Base-by-base conservation (phyloP, 345 rosid species). In the Aegle marmelos region DNA sequence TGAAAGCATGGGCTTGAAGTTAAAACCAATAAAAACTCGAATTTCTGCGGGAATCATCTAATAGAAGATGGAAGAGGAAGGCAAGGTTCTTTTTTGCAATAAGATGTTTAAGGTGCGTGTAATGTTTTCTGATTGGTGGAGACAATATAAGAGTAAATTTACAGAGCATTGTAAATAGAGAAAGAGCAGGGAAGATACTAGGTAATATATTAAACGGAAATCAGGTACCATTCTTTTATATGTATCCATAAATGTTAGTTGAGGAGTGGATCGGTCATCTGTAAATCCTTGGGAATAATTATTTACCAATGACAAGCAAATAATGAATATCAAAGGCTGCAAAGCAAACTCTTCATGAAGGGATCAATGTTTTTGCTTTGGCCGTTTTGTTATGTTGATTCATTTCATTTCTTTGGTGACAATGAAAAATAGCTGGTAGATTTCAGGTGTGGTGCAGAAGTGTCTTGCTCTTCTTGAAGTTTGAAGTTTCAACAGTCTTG, bases 1-100 rank as follows among this genome's bases (percentile, higher is more conserved):
- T 0, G 98, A 97, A 86, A 94, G 95, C 90, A 94, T 97, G 99
- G 99, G 99, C 1, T 84, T 97, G 84, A 94, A 97, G 90, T 83
- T 94, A 72, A 94, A 97, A 81, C 99, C 99, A 1, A 97, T 97
- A 17, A 94, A 90, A 86, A 97, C 99, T 28, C 84, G 97, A 30
- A 77, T 84, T 48, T 45, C 90, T 16, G 59, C 68, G 48, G 50
- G 71, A 57, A 78, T 73, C 33, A 78, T 73, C 31, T 74, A 57
- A 80, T n/a, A 62, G 28, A 31, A 68, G 60, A 68, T 28, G 57
- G n/a, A 74, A 41, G 74, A n/a, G 33, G 70, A 39, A 30, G 28
- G 63, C 33, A 17, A 25, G 61, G 45, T 82, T 67, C 45, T 28
- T 62, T 39, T 75, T 69, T 79, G 85, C 75, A 78, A 61, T 78